Evolutionary conservation across 2,329 filamentous ascomycete species (phyloP), one percentile per base, ranked within the genome.

Genomic region (Curvularia spicifera): DNA sequence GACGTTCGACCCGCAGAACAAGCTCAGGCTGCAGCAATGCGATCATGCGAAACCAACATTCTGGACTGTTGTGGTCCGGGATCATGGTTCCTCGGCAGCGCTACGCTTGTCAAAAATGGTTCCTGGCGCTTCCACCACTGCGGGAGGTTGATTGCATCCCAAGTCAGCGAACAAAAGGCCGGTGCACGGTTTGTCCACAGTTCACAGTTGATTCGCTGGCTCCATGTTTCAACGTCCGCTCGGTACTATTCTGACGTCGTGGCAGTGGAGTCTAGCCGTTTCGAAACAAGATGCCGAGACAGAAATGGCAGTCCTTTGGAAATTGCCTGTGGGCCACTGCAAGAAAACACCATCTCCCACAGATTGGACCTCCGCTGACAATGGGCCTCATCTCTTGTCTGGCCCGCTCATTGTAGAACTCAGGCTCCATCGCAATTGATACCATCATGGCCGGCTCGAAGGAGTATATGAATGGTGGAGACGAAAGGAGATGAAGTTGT

Each of bases 141-240:
- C 58, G 54, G 62, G 65, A 68, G 40, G 62, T 72, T 69, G 51
- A 72, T 71, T 67, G 61, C 51, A 31, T 37, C 5, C 35, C 35
- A n/a, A 37, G 35, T 18, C 54, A 60, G 62, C 60, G 61, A 48
- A 65, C 45, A 57, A 53, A 47, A 55, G 51, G 51, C 58, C 57
- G 60, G 37, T 51, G 51, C 35, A 52, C 48, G 15, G 42, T 47
- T 53, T 31, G 29, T 51, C 40, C 48, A 44, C 40, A 48, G 22
- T 4, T 18, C 13, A 5, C 31, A 31, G 37, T 24, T 65, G n/a
- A 65, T 64, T 65, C 49, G 61, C 29, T 48, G 48, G 26, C 43
- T 53, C 9, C 52, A 15, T 42, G 56, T 55, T 58, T 58, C 56
- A 49, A 45, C n/a, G 43, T 45, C 48, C 35, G 56, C 39, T 60